phyloP scores from a whole-genome alignment of 345 rosid genomes.

The Syzygium grande region DNA sequence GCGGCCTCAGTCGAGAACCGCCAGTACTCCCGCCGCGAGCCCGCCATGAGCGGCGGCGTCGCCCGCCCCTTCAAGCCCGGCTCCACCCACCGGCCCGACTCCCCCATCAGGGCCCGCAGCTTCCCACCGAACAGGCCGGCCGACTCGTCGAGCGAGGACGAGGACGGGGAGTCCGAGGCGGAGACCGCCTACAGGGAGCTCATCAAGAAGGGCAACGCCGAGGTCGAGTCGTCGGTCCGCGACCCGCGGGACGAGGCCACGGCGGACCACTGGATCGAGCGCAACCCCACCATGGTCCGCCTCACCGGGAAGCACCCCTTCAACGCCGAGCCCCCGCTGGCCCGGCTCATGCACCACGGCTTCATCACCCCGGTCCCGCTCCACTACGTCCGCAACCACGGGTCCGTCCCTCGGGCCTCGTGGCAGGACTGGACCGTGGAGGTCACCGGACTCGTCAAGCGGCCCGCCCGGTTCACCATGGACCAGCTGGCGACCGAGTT shows the following conservation, averaged over 20 bases:
- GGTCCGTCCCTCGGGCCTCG: slow-evolving; percentile 52
- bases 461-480: slow-evolving; percentile 63
- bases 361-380: slow-evolving; percentile 93
- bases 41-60: slow-evolving; percentile 46
- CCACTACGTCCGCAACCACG: slow-evolving; percentile 95
- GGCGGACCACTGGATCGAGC: slow-evolving; percentile 72
- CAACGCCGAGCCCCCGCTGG: slow-evolving; percentile 75
- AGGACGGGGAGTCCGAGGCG: slow-evolving; percentile 25
- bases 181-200: slow-evolving; percentile 28
- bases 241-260: slow-evolving; percentile 74
- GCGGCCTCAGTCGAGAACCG: slow-evolving; percentile 81
- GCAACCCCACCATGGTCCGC: slow-evolving; percentile 79
- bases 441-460: slow-evolving; percentile 65
- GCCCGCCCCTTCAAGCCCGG: slow-evolving; percentile 38
- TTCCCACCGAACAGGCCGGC: slow-evolving; percentile 2
- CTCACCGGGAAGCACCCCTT: slow-evolving; percentile 96
- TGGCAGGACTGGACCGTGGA: slow-evolving; percentile 82
- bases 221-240: slow-evolving; percentile 55
- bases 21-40: slow-evolving; percentile 39
- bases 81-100: slow-evolving; percentile 28
- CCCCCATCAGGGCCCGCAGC: slow-evolving; percentile 16
- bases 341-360: slow-evolving; percentile 86
- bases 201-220: slow-evolving; percentile 39
- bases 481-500: slow-evolving; percentile 65
- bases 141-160: slow-evolving; percentile 35